These are phyloP conservation scores for Saccharomycopsis sp. DNA, from an alignment of 805 yeast species.

Conservation along the genomic window DNA sequence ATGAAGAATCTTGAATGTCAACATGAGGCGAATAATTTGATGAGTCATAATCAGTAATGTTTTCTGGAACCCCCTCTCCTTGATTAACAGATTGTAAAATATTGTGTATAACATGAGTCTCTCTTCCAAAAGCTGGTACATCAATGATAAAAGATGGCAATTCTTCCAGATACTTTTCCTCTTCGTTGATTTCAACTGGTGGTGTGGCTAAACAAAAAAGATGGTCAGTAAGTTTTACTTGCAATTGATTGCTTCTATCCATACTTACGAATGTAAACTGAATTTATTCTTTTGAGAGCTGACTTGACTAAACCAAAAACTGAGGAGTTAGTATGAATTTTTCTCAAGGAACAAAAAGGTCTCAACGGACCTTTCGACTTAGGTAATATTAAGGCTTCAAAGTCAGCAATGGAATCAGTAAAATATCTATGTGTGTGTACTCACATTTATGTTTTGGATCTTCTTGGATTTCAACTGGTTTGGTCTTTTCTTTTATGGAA, in stretches of 20 bases:
- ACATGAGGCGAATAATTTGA: not conserved
- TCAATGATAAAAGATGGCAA: slow-evolving; percentile 3
- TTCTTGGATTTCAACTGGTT: too few species aligned
- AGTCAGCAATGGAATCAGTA: too few species aligned
- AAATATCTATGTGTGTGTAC: too few species aligned
- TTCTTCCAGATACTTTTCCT: slow-evolving; percentile 1
- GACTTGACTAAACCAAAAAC: not conserved
- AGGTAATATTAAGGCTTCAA: too few species aligned
- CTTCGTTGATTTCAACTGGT: not conserved
- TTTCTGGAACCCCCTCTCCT: slow-evolving; percentile 3
- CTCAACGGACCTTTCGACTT: too few species aligned
- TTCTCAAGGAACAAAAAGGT: not conserved
- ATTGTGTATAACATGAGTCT: slow-evolving; percentile 4
- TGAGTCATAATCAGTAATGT: not conserved
- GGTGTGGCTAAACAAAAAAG: too few species aligned
- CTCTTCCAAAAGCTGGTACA: slow-evolving; percentile 19
- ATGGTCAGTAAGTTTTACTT: not conserved
- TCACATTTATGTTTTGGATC: too few species aligned
- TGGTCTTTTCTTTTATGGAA: too few species aligned
- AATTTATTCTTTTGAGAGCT: slow-evolving; percentile 1
- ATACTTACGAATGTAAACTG: not conserved
- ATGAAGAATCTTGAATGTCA: slow-evolving; percentile 5
- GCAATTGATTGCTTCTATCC: not conserved
- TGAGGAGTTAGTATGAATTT: not conserved
- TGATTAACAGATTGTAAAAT: slow-evolving; percentile 9